Base-by-base conservation (phyloP, 257 asterid genomes). In the Ligustrum vulgare region DNA sequence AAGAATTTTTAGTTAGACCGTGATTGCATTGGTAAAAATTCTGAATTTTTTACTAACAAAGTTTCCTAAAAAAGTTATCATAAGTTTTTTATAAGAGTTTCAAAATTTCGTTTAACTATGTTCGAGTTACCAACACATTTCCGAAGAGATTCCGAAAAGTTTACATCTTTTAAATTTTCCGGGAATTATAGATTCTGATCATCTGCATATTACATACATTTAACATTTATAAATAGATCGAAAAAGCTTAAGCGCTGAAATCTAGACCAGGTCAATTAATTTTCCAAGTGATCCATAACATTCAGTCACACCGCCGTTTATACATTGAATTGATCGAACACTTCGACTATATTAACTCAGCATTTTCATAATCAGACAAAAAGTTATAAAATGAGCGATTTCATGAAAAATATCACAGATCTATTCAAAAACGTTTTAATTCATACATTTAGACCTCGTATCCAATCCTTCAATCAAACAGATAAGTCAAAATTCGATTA, bases 401-500 rank as follows among this genome's bases (percentile, higher is more conserved):
- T 45, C 56, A 45, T 13, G 20, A 35, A 11, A 51, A 35, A 22
- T 54, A 13, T 31, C 58, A 12, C 80, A 81, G 87, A 86, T 86
- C 89, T 74, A 66, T 20, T 36, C 2, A 28, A 22, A 67, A 49
- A 71, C 76, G 75, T 77, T 77, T 54, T 54, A 2, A 54, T 54
- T 54, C 35, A 72, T 16, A 41, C 78, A 72, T 20, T 73, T 73
- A 41, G 66, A 36, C 60, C 66, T 13, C 60, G 23, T 39, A 4
- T 6, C 12, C 77, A 78, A 33, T 20, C 20, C 60, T 63, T 39
- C 39, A 43, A 73, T 63, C 68, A 67, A 60, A 76, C 79, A 80
- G 86, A 84, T 83, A 60, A 47, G 54, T 54, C 76, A 31, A 72
- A 60, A 62, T 66, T 37, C 71, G 65, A 75, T 66, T 68, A 70